Evolutionary conservation across 2,329 filamentous ascomycete genomes (phyloP), one percentile per base, ranked within the genome.

Genomic region (Diaporthe nobilis): DNA sequence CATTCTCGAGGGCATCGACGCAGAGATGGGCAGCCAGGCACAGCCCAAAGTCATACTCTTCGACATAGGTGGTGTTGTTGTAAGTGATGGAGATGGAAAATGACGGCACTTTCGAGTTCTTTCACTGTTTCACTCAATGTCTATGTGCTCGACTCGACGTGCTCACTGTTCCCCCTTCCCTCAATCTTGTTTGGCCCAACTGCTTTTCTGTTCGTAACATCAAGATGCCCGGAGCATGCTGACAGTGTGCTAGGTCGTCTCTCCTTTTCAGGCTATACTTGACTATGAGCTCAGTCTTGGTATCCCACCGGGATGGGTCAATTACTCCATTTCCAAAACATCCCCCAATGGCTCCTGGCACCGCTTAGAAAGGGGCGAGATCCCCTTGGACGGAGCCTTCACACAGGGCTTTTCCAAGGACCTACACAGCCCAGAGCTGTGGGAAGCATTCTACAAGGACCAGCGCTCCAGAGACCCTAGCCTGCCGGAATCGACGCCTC

Each of bases 1-100:
- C 67, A 80, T 84, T 28, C 76, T 84, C 15, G 80, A 81, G 74
- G 80, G 78, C 39, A 80, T 85, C 65, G 80, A 81, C 75, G 76
- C 55, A 49, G 78, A 81, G 51, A 89, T 90, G 88, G 78, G 81
- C 55, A 87, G 85, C 75, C 87, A 87, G 75, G 42, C 42, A 20
- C 51, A 53, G 25, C 94, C 94, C 42, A 94, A 94, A 80, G 94
- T 94, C 73, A 86, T 97, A 44, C 88, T 99, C 31, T 98, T 98
- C 84, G 97, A 99, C 85, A 97, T 99, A 79, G 97, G 97, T 53
- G 97, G 97, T 77, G 97, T 99, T 80, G 97, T 95, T 89, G 96
- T 98, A 93, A 88, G 95, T 92, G n/a, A 31, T 13, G 8, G 39
- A n/a, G 37, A 22, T 22, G n/a, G 10, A 15, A 12, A 20, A 17